phyloP scores from a whole-genome alignment of 192 early-diverging fungal genomes.

The Podila epigama region DNA sequence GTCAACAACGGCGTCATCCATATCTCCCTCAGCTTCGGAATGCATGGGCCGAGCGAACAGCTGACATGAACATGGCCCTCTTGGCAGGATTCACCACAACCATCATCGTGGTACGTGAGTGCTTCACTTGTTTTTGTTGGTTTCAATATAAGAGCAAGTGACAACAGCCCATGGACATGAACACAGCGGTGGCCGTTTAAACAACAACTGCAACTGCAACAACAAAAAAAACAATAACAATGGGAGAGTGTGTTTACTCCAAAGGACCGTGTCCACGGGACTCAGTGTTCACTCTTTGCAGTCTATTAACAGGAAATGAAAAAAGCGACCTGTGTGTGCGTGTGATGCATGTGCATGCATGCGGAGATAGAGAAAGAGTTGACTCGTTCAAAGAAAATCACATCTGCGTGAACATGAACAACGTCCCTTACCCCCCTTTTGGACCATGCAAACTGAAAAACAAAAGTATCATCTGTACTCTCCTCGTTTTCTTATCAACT shows the following conservation, averaged over 20 bases:
- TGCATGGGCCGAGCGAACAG: slow-evolving; percentile 24
- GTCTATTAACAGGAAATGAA: too few species aligned
- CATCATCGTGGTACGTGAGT: slow-evolving; percentile 22
- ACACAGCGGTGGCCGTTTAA: too few species aligned
- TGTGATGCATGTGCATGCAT: too few species aligned
- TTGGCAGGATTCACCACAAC: slow-evolving; percentile 30
- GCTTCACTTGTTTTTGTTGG: too few species aligned
- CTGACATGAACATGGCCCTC: slow-evolving; percentile 25
- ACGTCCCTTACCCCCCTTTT: not conserved
- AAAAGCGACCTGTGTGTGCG: too few species aligned
- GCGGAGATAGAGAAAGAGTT: not conserved
- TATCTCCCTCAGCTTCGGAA: slow-evolving; percentile 33
- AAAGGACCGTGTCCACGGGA: too few species aligned
- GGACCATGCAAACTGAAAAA: not conserved
- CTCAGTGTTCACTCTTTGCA: too few species aligned
- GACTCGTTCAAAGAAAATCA: not conserved
- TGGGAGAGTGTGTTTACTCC: too few species aligned
- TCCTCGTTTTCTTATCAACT: not conserved
- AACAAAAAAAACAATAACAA: too few species aligned
- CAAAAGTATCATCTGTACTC: not conserved
- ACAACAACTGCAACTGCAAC: too few species aligned
- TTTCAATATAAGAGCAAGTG: too few species aligned
- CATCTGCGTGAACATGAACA: not conserved
- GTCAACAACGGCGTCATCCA: not conserved
- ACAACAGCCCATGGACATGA: too few species aligned